Conservation (phyloP, 805 yeast species). For the Nakazawaea ambrosiae region DNA sequence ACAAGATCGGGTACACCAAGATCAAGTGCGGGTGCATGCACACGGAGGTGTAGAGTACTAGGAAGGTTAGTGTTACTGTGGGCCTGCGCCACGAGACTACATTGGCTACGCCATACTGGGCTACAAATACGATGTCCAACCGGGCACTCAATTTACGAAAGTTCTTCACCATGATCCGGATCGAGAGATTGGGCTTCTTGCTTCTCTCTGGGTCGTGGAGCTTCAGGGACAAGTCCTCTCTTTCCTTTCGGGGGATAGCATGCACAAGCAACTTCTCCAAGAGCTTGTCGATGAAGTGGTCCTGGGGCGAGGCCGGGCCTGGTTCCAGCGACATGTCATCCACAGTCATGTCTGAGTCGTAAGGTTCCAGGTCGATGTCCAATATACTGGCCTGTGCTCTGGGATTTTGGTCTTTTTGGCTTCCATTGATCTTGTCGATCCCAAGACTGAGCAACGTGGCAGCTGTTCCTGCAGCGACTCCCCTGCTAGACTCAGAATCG, state of each 20-base stretch:
- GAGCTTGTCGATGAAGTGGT: constrained; percentile 52
- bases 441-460: constrained; percentile 38
- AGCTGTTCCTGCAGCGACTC: constrained; percentile 34
- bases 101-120: constrained; percentile 56
- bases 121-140: constrained; percentile 47
- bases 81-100: constrained; percentile 73
- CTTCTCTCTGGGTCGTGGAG: constrained; percentile 37
- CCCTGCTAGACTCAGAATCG: constrained; percentile 17
- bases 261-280: constrained; percentile 46
- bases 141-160: constrained; percentile 49
- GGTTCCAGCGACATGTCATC: constrained; percentile 10
- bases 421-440: constrained; percentile 30
- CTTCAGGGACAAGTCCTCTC: constrained; percentile 33
- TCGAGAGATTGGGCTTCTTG: constrained; percentile 47
- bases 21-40: constrained; percentile 69
- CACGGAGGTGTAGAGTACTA: constrained; percentile 56
- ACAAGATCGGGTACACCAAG: constrained; percentile 54
- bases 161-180: constrained; percentile 48
- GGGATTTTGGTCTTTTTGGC: no score
- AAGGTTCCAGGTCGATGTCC: constrained; percentile 5
- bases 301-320: constrained; percentile 6
- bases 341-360: constrained; percentile 5
- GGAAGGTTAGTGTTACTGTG: constrained; percentile 52
- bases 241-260: constrained; percentile 43
- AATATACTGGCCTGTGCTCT: constrained; percentile 1